Percentiles rank a stretch among this genome's conserved stretches.
Evolutionary conservation across 345 rosid genomes (phyloP).

Genomic region (Erucastrum elatum): DNA sequence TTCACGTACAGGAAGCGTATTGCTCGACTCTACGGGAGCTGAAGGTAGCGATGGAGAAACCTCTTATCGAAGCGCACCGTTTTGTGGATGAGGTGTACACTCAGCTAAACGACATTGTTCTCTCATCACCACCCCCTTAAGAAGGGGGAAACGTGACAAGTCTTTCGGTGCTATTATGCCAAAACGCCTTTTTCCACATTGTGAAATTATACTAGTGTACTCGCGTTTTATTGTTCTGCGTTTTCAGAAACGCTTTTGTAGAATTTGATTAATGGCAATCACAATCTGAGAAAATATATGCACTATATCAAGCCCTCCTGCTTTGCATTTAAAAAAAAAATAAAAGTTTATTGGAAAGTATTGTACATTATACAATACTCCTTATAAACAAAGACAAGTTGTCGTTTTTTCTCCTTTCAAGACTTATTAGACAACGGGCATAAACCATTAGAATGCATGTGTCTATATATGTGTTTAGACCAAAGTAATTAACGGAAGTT

Average conservation of each 20-base stretch:
- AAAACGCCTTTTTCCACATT: background rate
- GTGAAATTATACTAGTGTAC: conserved; percentile 7
- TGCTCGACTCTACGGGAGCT: conserved; percentile 42
- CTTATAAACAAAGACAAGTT: background rate
- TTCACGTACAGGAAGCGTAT: conserved; percentile 43
- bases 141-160: conserved; percentile 9
- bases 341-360: background rate
- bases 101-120: conserved; percentile 45
- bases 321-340: background rate
- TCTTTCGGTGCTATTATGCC: conserved; percentile 1
- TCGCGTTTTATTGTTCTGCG: background rate
- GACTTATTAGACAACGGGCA: background rate
- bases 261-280: background rate
- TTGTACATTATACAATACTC: background rate
- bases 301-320: background rate
- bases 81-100: conserved; percentile 31
- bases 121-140: conserved; percentile 31
- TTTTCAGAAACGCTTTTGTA: conserved; percentile 17
- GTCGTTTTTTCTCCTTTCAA: background rate
- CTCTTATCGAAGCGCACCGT: conserved; percentile 39
- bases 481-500: background rate
- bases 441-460: background rate
- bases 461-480: background rate
- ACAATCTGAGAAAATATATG: background rate
- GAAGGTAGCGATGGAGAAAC: conserved; percentile 46